These are phyloP conservation scores for Bolboschoenus planiculmis DNA, from an alignment of 176 grass and related monocot species.

Conservation along the genomic window DNA sequence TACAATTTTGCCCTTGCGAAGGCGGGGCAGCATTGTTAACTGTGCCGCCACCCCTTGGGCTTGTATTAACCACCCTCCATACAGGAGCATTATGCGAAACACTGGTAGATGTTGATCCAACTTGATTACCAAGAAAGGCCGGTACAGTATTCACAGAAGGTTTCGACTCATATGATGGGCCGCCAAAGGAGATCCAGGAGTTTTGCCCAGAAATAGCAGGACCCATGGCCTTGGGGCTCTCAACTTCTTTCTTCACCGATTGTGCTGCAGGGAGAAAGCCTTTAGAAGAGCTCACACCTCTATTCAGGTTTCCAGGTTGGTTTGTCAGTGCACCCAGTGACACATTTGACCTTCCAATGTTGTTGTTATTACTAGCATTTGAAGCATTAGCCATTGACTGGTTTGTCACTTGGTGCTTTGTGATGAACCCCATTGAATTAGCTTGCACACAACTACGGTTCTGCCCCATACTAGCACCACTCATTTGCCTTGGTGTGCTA, in stretches of 20 bases:
- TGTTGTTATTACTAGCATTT: conserved; percentile 37
- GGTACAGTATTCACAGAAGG: conserved; percentile 35
- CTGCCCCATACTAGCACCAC: conserved; percentile 42
- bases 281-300: conserved; percentile 39
- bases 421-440: conserved; percentile 38
- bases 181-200: conserved; percentile 87
- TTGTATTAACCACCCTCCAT: conserved; percentile 62
- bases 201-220: conserved; percentile 37
- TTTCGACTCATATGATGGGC: conserved; percentile 44
- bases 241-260: conserved; percentile 53
- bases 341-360: conserved; percentile 42
- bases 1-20: conserved; percentile 43
- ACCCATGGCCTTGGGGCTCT: conserved; percentile 25
- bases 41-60: conserved; percentile 28
- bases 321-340: conserved; percentile 24
- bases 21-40: conserved; percentile 40
- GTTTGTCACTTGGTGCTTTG: conserved; percentile 49
- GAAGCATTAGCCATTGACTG: conserved; percentile 14
- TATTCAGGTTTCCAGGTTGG: conserved; percentile 40
- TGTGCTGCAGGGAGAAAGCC: conserved; percentile 48
- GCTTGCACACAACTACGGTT: conserved; percentile 31
- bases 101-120: conserved; percentile 7
- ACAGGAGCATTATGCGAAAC: conserved; percentile 21
- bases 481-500: conserved; percentile 35
- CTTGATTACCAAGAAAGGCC: conserved; percentile 34